Conservation (phyloP, 2,329 filamentous ascomycete species). For the Capronia epimyces region DNA sequence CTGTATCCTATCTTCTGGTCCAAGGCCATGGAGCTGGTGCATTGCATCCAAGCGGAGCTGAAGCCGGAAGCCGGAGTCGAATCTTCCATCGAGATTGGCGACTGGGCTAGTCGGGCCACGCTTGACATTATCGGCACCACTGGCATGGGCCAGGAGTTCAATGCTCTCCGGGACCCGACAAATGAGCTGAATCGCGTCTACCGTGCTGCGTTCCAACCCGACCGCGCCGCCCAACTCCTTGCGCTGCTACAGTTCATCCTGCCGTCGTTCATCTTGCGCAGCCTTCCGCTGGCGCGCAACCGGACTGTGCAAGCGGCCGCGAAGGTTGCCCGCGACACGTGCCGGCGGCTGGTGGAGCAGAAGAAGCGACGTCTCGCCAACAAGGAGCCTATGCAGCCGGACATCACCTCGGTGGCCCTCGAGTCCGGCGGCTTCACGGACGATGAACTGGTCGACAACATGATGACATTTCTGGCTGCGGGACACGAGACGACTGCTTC, state of each 20-base stretch:
- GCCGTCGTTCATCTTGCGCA: conserved; percentile 55
- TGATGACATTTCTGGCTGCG: conserved; percentile 84
- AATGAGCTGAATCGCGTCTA: conserved; percentile 58
- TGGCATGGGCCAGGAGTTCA: conserved; percentile 66
- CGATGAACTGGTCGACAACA: conserved; percentile 75
- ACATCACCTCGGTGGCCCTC: conserved; percentile 77
- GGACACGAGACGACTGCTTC: conserved; percentile 38
- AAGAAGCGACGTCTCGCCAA: conserved; percentile 58
- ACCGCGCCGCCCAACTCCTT: conserved; percentile 50
- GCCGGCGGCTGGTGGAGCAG: conserved; percentile 61
- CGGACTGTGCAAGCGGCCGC: conserved; percentile 55
- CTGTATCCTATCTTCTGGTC: conserved; percentile 79
- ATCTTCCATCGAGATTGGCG: conserved; percentile 52
- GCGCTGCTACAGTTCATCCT: conserved; percentile 58
- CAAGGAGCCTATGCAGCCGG: conserved; percentile 51
- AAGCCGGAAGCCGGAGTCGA: conserved; percentile 29
- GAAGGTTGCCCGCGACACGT: conserved; percentile 58
- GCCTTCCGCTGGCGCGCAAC: conserved; percentile 67
- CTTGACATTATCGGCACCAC: conserved; percentile 71
- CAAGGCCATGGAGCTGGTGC: conserved; percentile 64
- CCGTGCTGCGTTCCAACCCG: conserved; percentile 50
- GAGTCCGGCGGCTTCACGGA: conserved; percentile 70
- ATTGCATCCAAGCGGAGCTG: conserved; percentile 50
- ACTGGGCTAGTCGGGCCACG: conserved; percentile 63
- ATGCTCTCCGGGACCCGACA: conserved; percentile 56